These are phyloP conservation scores for Tylopilus sp. DNA, from an alignment of 768 basidiomycete genomes.

Conservation along the genomic window DNA sequence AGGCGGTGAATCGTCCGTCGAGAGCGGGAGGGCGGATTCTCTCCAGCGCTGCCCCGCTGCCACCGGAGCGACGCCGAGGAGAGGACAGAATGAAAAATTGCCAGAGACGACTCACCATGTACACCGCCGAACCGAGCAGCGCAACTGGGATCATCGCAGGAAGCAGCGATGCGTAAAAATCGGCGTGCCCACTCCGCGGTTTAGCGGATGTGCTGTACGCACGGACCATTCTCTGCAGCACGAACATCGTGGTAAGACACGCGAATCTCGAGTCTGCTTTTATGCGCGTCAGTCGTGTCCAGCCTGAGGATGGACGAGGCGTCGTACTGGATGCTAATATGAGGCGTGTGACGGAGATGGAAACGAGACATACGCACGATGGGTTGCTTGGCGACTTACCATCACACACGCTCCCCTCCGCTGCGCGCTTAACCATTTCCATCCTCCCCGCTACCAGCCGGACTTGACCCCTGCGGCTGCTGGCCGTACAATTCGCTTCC, in stretches of 20 bases:
- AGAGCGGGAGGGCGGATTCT: constrained; percentile 8
- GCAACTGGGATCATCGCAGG: constrained; percentile 80
- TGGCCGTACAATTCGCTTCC: not conserved
- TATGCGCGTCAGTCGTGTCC: not conserved
- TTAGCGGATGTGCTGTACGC: constrained; percentile 10
- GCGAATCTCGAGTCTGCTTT: not conserved
- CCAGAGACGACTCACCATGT: constrained; percentile 48
- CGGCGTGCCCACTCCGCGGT: constrained; percentile 48
- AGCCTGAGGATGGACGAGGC: not conserved
- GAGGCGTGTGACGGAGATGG: not conserved
- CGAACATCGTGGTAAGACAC: not conserved
- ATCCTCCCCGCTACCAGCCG: not conserved
- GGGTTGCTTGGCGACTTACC: not conserved
- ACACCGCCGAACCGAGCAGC: constrained; percentile 75
- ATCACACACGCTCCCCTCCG: not conserved
- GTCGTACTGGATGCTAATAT: not conserved
- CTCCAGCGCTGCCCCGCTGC: constrained; percentile 6
- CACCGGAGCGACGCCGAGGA: constrained; percentile 3
- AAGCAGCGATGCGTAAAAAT: constrained; percentile 65
- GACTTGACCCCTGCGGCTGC: not conserved
- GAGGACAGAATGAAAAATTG: not conserved
- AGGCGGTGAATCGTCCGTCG: constrained; percentile 11
- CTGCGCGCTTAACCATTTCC: not conserved
- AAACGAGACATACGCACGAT: constrained; percentile 7
- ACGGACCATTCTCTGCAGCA: not conserved